Evolutionary conservation across 1,284 basidiomycete species (phyloP).

Genomic region (Apiotrichum akiyoshidainum): DNA sequence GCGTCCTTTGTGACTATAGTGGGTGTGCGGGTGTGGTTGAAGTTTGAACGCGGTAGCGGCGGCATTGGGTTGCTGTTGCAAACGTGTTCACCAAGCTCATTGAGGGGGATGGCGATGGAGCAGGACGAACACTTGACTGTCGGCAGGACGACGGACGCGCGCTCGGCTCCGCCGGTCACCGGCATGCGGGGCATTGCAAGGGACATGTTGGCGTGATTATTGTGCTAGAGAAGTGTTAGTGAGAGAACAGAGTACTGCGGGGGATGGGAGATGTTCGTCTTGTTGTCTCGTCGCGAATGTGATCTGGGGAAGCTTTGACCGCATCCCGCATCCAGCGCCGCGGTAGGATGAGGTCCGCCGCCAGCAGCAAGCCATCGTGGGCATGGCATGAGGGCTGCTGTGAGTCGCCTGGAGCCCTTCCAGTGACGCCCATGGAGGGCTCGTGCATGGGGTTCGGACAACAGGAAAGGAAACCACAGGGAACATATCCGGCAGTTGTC

Average conservation of each 20-base stretch:
- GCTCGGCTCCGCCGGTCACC: slow-evolving; percentile 27
- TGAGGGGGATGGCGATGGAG: slow-evolving; percentile 63
- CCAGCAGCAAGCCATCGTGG: too few relatives aligned
- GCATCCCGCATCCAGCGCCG: too few relatives aligned
- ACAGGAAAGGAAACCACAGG: too few relatives aligned
- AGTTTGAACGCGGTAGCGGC: slow-evolving; percentile 40
- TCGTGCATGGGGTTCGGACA: too few relatives aligned
- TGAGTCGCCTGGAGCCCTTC: too few relatives aligned
- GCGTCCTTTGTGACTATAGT: slow-evolving; percentile 3
- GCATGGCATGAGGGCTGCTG: too few relatives aligned
- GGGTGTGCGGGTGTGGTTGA: slow-evolving; percentile 3
- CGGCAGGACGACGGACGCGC: slow-evolving; percentile 73
- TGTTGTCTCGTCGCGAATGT: neutral
- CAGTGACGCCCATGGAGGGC: too few relatives aligned
- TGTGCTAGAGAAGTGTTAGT: neutral
- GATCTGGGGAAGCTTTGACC: neutral
- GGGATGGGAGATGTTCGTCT: neutral
- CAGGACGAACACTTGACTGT: slow-evolving; percentile 79
- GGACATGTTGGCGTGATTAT: slow-evolving; percentile 9
- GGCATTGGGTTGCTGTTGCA: slow-evolving; percentile 52
- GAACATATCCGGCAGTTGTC: too few relatives aligned
- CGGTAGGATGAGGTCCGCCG: too few relatives aligned
- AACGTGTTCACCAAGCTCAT: slow-evolving; percentile 68
- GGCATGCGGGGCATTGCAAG: slow-evolving; percentile 18
- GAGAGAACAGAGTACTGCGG: neutral